Evolutionary conservation across 1,139 yeast species (phyloP).

Genomic region (Kazachstania sp.): DNA sequence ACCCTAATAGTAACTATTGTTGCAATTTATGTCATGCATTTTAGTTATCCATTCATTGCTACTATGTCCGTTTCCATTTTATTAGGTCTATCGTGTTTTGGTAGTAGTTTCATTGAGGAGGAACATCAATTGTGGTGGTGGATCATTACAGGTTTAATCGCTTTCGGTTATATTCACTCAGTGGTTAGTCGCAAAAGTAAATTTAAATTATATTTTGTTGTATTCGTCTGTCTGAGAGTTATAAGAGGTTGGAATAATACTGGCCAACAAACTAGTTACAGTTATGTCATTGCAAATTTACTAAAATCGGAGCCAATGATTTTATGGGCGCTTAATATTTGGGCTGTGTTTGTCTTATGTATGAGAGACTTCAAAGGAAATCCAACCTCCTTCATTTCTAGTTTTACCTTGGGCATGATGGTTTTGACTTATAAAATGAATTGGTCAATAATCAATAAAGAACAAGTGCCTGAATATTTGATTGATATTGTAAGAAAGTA

Average conservation of each 20-base stretch:
- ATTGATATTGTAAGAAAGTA: neutral
- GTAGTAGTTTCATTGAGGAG: slow-evolving; percentile 91
- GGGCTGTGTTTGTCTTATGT: slow-evolving; percentile 34
- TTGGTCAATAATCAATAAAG: slow-evolving; percentile 17
- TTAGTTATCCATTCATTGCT: neutral
- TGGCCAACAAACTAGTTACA: slow-evolving; percentile 69
- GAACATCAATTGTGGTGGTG: slow-evolving; percentile 98
- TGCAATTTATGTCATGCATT: slow-evolving; percentile 4
- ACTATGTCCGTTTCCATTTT: slow-evolving; percentile 24
- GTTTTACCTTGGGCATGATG: slow-evolving; percentile 36
- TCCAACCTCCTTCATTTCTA: slow-evolving; percentile 35
- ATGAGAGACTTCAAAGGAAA: slow-evolving; percentile 19
- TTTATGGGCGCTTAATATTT: slow-evolving; percentile 44
- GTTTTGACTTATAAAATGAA: slow-evolving; percentile 51
- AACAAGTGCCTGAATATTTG: slow-evolving; percentile 10
- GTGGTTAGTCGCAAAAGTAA: neutral
- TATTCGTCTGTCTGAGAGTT: slow-evolving; percentile 44
- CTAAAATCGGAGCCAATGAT: slow-evolving; percentile 27
- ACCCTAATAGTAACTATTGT: slow-evolving; percentile 20
- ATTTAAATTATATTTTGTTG: slow-evolving; percentile 22
- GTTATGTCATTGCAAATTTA: slow-evolving; percentile 38
- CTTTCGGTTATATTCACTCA: neutral
- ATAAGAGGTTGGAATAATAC: slow-evolving; percentile 84
- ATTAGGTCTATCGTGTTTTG: slow-evolving; percentile 48
- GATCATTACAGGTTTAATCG: slow-evolving; percentile 29